Base-by-base conservation (phyloP, 345 rosid genomes). In the Sisymbrium irio region DNA sequence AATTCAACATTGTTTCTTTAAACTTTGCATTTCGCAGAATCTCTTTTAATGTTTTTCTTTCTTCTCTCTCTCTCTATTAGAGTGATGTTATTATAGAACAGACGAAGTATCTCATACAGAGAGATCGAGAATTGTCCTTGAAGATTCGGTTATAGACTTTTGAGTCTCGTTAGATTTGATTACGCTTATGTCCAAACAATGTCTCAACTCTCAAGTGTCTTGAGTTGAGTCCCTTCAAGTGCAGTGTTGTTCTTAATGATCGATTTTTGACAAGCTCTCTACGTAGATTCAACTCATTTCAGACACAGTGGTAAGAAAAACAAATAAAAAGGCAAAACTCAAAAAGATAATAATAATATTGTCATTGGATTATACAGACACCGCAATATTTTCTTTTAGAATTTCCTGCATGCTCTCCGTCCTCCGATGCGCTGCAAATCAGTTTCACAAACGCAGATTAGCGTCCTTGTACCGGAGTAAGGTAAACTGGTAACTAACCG, bases 311-410 rank as follows among this genome's bases (percentile, higher is more conserved):
- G 22, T 49, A 49, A 59, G 56, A 27, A 25, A 39, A 60, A 50
- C 2, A 12, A 30, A 22, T 1, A 22, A 3, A n/a, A 41, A 5
- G 12, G 40, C 53, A 51, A 9, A 54, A 63, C 36, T 42, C 28
- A 20, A 42, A 50, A 7, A 17, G 28, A 40, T 13, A 30, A 54
- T 6, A 33, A 20, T n/a, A n/a, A n/a, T 11, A 57, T 11, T 53
- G 72, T 88, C 82, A 86, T 50, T 86, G 97, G 78, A 90, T 86
- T 68, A 77, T 67, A 78, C 92, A 88, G 30, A 84, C 79, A 55
- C 92, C 86, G 61, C 90, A 88, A 10, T 81, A 20, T 70, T 40
- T 64, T 64, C 72, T 81, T 62, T 79, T 79, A 39, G 36, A 66
- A 45, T 42, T 5, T 33, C 76, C 85, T 69, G 83, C 87, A n/a